Evolutionary conservation across 139 green algal species (phyloP).

Genomic region (Chlamydomonas eustigma): DNA sequence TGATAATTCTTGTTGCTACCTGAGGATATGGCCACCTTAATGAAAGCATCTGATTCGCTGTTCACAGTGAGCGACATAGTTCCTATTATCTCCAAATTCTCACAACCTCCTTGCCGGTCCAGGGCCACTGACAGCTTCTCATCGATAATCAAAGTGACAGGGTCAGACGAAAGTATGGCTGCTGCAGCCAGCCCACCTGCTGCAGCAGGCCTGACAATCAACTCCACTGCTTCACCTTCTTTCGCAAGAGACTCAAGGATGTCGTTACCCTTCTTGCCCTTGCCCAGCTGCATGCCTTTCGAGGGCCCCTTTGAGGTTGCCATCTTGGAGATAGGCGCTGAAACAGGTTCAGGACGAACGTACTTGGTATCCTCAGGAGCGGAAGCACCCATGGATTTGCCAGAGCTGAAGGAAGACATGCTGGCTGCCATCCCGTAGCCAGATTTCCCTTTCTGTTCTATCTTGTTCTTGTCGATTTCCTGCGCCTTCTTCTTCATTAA

Average conservation of each 20-base stretch:
- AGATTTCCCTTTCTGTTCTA: slow-evolving; percentile 55
- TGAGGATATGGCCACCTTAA: slow-evolving; percentile 55
- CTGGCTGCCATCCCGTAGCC: slow-evolving; percentile 6
- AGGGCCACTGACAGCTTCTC: slow-evolving; percentile 80
- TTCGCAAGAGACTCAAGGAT: slow-evolving; percentile 81
- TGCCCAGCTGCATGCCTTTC: slow-evolving; percentile 85
- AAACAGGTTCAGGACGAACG: not conserved
- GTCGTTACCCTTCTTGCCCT: slow-evolving; percentile 72
- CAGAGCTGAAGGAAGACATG: slow-evolving; percentile 21
- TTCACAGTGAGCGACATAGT: slow-evolving; percentile 46
- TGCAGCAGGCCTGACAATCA: slow-evolving; percentile 27
- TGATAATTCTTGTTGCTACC: slow-evolving; percentile 80
- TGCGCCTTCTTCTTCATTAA: slow-evolving; percentile 92
- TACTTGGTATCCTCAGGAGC: not conserved
- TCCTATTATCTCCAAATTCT: slow-evolving; percentile 89
- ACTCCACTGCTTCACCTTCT: slow-evolving; percentile 71
- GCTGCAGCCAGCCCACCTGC: slow-evolving; percentile 7
- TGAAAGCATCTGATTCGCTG: slow-evolving; percentile 67
- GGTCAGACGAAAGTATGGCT: slow-evolving; percentile 28
- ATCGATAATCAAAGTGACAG: slow-evolving; percentile 62
- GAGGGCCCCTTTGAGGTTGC: slow-evolving; percentile 20
- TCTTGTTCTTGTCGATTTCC: slow-evolving; percentile 93
- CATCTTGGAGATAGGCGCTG: not conserved
- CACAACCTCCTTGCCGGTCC: slow-evolving; percentile 85
- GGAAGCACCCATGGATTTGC: not conserved